These are phyloP conservation scores for Plasmodium cynomolgi DNA, from an alignment of 169 alveolate genomes.

Conservation along the genomic window DNA sequence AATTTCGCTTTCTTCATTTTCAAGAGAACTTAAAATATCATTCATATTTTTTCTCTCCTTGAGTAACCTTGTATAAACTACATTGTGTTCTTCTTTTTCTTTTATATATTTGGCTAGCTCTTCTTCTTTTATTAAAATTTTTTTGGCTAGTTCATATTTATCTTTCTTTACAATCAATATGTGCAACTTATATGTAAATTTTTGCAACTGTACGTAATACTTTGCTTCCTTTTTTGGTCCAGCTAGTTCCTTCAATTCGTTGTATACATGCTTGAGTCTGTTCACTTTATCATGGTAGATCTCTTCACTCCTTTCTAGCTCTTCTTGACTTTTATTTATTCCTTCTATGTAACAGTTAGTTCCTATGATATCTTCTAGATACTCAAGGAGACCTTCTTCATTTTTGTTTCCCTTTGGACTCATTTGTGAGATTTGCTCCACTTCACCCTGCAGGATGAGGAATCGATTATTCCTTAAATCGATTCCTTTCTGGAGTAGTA, in stretches of 20 bases:
- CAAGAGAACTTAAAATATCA: constrained; percentile 75
- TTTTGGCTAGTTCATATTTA: constrained; percentile 41
- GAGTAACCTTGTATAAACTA: constrained; percentile 74
- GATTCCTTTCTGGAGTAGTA: constrained; percentile 92
- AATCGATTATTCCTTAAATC: constrained; percentile 96
- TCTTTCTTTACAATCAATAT: constrained; percentile 78
- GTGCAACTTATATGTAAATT: constrained; percentile 75
- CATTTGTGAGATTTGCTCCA: constrained; percentile 97
- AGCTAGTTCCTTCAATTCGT: constrained; percentile 87
- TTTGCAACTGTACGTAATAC: constrained; percentile 81
- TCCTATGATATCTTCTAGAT: constrained; percentile 97
- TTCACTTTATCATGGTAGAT: constrained; percentile 85
- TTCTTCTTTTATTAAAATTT: constrained; percentile 64
- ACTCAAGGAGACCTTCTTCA: constrained; percentile 96
- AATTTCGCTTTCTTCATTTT: constrained; percentile 80
- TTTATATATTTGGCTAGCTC: constrained; percentile 74
- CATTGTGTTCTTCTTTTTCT: constrained; percentile 38
- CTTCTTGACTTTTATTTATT: constrained; percentile 83
- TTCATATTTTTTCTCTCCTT: constrained; percentile 80
- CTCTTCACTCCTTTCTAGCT: constrained; percentile 84
- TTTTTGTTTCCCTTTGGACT: constrained; percentile 95
- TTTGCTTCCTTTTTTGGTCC: constrained; percentile 85
- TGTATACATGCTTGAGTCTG: constrained; percentile 86
- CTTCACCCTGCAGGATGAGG: constrained; percentile 96
- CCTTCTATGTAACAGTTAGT: constrained; percentile 86